These are phyloP conservation scores for Eucalyptus shirleyi DNA, from an alignment of 345 rosid species.

Conservation along the genomic window DNA sequence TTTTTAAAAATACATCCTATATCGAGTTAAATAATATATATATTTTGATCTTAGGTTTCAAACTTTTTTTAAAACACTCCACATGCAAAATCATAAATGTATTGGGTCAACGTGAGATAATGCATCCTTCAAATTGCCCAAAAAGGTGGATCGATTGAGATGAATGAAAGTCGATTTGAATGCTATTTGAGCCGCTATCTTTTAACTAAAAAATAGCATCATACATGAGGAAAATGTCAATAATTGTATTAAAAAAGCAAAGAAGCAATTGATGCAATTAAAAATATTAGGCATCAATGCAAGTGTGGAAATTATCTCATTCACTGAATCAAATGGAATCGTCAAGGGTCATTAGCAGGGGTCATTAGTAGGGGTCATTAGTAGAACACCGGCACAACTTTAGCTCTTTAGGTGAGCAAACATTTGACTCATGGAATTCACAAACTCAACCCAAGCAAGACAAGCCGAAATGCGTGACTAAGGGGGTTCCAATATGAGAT, in stretches of 20 bases:
- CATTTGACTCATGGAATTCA: neutral
- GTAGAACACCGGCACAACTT: neutral
- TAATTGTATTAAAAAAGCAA: neutral
- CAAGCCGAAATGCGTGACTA: neutral
- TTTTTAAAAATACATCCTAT: neutral
- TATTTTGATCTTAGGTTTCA: neutral
- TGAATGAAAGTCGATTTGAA: no score
- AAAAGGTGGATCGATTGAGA: neutral
- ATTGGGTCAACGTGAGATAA: neutral
- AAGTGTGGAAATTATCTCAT: neutral
- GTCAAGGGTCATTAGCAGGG: neutral
- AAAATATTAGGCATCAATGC: neutral
- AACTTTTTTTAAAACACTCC: neutral
- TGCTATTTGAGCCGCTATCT: fast-evolving
- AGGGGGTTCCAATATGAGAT: neutral
- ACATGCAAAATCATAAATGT: no score
- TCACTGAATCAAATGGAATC: neutral
- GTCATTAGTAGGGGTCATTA: no score
- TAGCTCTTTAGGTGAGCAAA: neutral
- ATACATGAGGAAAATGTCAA: no score
- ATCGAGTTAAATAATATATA: neutral
- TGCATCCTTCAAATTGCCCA: neutral
- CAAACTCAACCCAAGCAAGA: neutral
- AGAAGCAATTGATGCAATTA: no score
- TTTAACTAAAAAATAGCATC: no score